phyloP scores from a whole-genome alignment of 2,329 filamentous ascomycete genomes.

The Immersiporthe knoxdaviesiana region DNA sequence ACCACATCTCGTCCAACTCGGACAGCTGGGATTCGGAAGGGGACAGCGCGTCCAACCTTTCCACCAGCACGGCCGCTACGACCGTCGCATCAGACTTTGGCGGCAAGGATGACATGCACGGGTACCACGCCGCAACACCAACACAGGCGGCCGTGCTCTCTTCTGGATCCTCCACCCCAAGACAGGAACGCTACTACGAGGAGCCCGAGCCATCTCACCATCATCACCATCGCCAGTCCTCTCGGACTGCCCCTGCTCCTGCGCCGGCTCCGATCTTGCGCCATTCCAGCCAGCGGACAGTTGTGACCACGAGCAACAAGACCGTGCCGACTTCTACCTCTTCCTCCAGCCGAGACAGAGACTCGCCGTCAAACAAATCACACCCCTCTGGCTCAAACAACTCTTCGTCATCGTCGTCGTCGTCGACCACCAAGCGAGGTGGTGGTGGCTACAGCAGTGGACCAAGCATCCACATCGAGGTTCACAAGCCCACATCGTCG shows the following conservation, averaged over 20 bases:
- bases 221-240: neutral
- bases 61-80: constrained; percentile 28
- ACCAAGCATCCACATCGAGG: constrained; percentile 26
- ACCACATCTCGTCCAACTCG: constrained; percentile 22
- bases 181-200: constrained; percentile 5
- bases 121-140: constrained; percentile 14
- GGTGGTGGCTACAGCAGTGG: constrained; percentile 9
- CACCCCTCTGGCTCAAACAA: neutral
- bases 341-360: constrained; percentile 7
- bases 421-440: constrained; percentile 4
- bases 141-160: neutral
- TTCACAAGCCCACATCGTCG: constrained; percentile 21
- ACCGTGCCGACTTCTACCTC: constrained; percentile 6
- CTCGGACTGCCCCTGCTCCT: neutral
- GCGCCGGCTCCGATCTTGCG: constrained; percentile 19
- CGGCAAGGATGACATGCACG: constrained; percentile 26
- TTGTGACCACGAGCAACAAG: constrained; percentile 21
- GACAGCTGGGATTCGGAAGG: constrained; percentile 28
- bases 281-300: constrained; percentile 17
- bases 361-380: constrained; percentile 15
- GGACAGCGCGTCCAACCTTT: constrained; percentile 28
- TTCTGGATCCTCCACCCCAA: constrained; percentile 19
- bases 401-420: constrained; percentile 1
- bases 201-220: neutral
- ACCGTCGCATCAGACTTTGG: constrained; percentile 30